Conservation (phyloP, 345 rosid species). For the Gossypium mustelinum region DNA sequence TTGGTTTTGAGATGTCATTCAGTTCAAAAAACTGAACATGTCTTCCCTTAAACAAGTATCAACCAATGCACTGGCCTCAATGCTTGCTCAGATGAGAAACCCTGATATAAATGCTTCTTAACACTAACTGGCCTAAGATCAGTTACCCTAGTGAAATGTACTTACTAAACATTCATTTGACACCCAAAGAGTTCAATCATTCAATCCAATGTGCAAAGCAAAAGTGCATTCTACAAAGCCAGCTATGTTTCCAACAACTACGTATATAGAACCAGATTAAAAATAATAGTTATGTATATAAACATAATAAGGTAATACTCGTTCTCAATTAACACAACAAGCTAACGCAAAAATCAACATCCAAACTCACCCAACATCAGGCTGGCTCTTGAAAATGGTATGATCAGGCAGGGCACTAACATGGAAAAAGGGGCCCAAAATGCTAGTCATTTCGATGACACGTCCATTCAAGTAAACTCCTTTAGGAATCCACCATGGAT, state of each 20-base stretch:
- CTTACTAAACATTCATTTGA: not conserved
- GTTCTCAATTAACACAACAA: not conserved
- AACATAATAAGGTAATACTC: not conserved
- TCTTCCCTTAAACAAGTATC: not conserved
- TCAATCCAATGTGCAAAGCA: not conserved
- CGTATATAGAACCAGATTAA: not conserved
- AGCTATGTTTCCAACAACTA: not conserved
- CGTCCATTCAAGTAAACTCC: conserved; percentile 85
- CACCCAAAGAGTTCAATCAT: not conserved
- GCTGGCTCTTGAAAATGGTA: conserved; percentile 77
- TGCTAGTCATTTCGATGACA: conserved; percentile 92
- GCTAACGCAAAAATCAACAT: not conserved
- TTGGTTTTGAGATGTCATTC: not conserved
- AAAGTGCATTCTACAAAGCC: not conserved
- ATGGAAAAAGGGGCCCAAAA: conserved; percentile 92
- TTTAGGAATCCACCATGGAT: conserved; percentile 92
- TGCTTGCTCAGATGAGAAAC: not conserved
- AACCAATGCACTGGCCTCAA: not conserved
- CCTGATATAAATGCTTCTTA: conserved; percentile 1
- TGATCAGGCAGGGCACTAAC: conserved; percentile 91
- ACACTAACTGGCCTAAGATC: not conserved
- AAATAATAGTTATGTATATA: not conserved
- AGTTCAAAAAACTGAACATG: not conserved
- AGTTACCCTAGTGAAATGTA: not conserved
- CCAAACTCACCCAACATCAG: conserved; percentile 91